Conservation (phyloP, 2,329 filamentous ascomycete species). For the Xenosphaeropsis pyriputrescens region DNA sequence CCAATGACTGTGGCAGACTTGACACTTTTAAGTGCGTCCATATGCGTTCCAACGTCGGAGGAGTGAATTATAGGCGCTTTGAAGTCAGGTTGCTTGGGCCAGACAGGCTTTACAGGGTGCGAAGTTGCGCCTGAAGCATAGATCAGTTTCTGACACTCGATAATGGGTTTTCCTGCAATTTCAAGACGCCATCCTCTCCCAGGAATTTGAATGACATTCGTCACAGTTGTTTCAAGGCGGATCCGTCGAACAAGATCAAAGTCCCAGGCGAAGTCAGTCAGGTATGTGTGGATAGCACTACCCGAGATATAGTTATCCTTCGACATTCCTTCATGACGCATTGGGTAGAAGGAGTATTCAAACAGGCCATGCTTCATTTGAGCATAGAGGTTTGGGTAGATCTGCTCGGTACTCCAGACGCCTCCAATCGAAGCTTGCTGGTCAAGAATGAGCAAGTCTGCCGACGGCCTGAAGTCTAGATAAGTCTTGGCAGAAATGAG, state of each 20-base stretch:
- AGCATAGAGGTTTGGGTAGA: conserved; percentile 47
- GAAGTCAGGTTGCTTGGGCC: conserved; percentile 3
- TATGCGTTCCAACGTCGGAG: conserved; percentile 7
- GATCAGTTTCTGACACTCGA: conserved; percentile 16
- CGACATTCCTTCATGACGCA: conserved; percentile 16
- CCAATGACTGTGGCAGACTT: conserved; percentile 16
- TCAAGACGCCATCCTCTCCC: too few relatives aligned
- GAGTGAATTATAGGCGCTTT: conserved; percentile 15
- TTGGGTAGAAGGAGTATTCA: conserved; percentile 19
- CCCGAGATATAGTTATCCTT: conserved; percentile 16
- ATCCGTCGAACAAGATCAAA: conserved; percentile 12
- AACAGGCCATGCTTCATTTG: conserved; percentile 20
- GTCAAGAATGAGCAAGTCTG: conserved; percentile 41
- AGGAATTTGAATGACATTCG: too few relatives aligned
- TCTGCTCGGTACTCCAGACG: conserved; percentile 49
- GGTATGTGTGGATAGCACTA: conserved; percentile 16
- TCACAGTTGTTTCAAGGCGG: too few relatives aligned
- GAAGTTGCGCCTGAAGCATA: conserved; percentile 19
- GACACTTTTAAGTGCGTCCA: conserved; percentile 2
- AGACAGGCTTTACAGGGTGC: conserved; percentile 10
- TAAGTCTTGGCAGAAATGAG: conserved; percentile 44
- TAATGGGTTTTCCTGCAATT: conserved; percentile 14
- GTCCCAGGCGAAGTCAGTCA: conserved; percentile 13
- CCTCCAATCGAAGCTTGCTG: conserved; percentile 42
- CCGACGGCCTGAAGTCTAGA: conserved; percentile 36